Evolutionary conservation across 2,329 filamentous ascomycete species (phyloP), one percentile per base, ranked within the genome.

Genomic region (Xylaria sp.): DNA sequence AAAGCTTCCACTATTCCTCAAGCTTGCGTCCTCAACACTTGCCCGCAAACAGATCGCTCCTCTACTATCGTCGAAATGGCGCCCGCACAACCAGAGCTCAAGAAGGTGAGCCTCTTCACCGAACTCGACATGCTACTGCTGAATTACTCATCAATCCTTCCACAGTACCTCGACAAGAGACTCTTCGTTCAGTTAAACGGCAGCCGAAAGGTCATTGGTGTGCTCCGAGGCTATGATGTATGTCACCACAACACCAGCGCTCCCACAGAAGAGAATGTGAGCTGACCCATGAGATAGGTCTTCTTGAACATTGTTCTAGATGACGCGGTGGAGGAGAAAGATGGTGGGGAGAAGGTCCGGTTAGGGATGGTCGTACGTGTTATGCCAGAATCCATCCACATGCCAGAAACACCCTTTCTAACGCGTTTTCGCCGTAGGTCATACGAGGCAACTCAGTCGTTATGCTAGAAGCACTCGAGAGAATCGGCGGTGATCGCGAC

Each of bases 251-350:
- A 13, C 20, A 30, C 12, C 18, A 8, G 39, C 13, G 43, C 12
- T n/a, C 13, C 34, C 20, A 23, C n/a, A 12, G 7, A 28, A 13
- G 9, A 12, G 1, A 28, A 13, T 58, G 36, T 28, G 41, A 58
- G 72, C 75, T 80, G 60, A 76, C 46, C 20, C 4, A 5, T 13
- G 8, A 23, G 32, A 25, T 73, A 97, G 95, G 94, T 98, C 70
- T 99, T 98, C 84, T 85, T 99, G 78, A 99, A 99, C 83, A 94
- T 99, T 78, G 96, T 99, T 50, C 88, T 99, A 28, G 97, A 99
- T 80, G 96, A 99, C 76, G 95, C 96, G 23, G 90, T 97, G 55
- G 96, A 99, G 81, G 94, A 97, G 85, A 97, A 97, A 81, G 87
- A 91, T 23, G 93, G 93, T 70, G 94, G 94, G 68, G 94, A 97